Evolutionary conservation across 352 stramenopile species (phyloP).

Genomic region (Globisporangium middletonii): DNA sequence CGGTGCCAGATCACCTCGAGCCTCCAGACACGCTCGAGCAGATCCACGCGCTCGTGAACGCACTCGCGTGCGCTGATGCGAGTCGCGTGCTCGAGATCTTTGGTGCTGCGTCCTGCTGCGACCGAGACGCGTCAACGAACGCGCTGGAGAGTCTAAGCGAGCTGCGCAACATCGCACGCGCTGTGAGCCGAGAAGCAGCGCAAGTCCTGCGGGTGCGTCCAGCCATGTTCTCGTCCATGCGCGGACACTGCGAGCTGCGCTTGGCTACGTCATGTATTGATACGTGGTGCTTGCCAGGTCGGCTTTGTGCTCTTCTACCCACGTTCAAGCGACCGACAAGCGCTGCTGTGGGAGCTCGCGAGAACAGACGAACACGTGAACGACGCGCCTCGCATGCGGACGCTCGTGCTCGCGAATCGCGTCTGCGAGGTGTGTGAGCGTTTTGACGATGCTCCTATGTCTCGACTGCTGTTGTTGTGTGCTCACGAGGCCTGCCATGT

Average conservation of each 20-base stretch:
- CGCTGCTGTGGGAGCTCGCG: slow-evolving; percentile 21
- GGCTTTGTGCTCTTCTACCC: slow-evolving; percentile 50
- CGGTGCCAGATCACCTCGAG: neutral
- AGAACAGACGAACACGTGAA: neutral
- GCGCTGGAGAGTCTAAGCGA: neutral
- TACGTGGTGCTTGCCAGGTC: slow-evolving; percentile 18
- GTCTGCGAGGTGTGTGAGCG: slow-evolving; percentile 19
- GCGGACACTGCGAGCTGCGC: too few species aligned
- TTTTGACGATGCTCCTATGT: too few species aligned
- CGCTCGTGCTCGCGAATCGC: slow-evolving; percentile 17
- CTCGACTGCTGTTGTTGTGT: too few species aligned
- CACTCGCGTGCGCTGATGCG: slow-evolving; percentile 2
- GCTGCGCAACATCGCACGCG: neutral
- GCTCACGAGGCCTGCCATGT: neutral
- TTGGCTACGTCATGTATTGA: neutral
- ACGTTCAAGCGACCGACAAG: slow-evolving; percentile 1
- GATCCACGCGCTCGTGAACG: slow-evolving; percentile 5
- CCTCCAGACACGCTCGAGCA: neutral
- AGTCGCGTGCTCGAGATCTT: slow-evolving; percentile 4
- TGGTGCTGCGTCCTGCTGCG: neutral
- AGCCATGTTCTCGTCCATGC: neutral
- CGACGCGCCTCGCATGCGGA: slow-evolving; percentile 9
- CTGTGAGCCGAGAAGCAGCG: slow-evolving; percentile 32
- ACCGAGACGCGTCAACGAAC: neutral
- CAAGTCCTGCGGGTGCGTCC: slow-evolving; percentile 33